Base-by-base conservation (phyloP, 106 monocot genomes). In the Hemerocallis citrina region DNA sequence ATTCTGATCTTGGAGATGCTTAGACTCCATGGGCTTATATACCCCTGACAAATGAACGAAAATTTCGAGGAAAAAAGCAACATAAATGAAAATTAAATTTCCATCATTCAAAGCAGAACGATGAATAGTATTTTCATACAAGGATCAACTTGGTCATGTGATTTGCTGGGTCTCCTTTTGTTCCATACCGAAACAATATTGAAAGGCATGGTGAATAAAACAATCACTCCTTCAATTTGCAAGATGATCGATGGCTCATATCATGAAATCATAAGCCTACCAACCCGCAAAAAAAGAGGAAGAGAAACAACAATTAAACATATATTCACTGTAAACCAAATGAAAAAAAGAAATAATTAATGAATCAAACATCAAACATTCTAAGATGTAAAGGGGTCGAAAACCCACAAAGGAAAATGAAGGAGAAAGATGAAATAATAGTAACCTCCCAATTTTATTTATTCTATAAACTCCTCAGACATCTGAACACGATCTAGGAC, bases 141-240 rank as follows among this genome's bases (percentile, higher is more conserved):
- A 31, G 77, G 83, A 71, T 87, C 78, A 17, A 78, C 49, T 25
- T 74, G 72, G 50, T 87, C 92, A 4, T 78, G 65, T 17, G 86
- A 92, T 63, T 81, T 86, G 74, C 80, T 92, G 65, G 83, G 70
- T 47, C 85, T 71, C 40, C 91, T 78, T 25, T 76, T 87, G 73
- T 81, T 92, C 92, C 92, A 92, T 34, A 81, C 77, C 29, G 80
- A 81, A 56, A 92, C 92, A 15, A 92, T 55, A 49, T 59, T 68
- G 69, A 92, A 84, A 72, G 83, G 83, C 86, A 86, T 92, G 13
- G 15, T 65, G n/a, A n/a, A n/a, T n/a, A 5, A 38, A 38, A 38
- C 37, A 38, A 38, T 38, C 37, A 38, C 11, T 38, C 37, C 37
- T 38, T 38, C 37, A 38, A 38, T 38, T 38, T n/a, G n/a, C n/a